phyloP scores from a whole-genome alignment of 2,329 filamentous ascomycete species.

The Fusarium buxicola region DNA sequence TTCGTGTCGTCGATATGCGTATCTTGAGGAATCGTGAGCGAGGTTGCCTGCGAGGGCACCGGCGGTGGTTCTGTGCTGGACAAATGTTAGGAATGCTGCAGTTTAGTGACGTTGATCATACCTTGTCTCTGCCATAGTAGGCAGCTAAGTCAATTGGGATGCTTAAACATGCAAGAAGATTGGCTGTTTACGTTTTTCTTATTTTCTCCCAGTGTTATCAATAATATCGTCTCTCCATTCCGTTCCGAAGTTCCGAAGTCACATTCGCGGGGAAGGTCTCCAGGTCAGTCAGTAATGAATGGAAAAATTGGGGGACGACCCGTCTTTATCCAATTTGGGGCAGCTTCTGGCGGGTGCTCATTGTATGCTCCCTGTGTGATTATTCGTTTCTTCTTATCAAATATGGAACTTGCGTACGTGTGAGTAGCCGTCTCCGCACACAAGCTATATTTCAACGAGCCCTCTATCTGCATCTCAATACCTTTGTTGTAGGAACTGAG shows the following conservation, averaged over 20 bases:
- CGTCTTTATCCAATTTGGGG: conserved; percentile 12
- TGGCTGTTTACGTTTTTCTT: too few relatives aligned
- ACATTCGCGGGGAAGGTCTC: too few relatives aligned
- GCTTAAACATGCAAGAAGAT: too few relatives aligned
- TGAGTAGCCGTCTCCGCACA: background rate
- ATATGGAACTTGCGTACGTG: background rate
- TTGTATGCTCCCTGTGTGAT: background rate
- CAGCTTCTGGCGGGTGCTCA: background rate
- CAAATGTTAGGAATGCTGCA: background rate
- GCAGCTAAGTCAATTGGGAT: fast-evolving
- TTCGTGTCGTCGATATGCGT: background rate
- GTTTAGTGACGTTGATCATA: background rate
- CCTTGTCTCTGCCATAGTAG: conserved; percentile 12
- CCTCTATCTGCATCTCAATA: too few relatives aligned
- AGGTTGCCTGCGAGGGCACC: background rate
- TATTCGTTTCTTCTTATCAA: conserved; percentile 6
- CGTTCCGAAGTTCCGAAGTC: too few relatives aligned
- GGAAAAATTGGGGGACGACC: too few relatives aligned
- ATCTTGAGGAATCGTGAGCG: background rate
- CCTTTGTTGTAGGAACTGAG: too few relatives aligned
- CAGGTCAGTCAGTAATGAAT: too few relatives aligned
- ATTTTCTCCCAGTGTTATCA: too few relatives aligned
- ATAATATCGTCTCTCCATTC: too few relatives aligned
- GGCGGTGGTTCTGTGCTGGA: conserved; percentile 1
- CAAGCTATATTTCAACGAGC: background rate